phyloP scores from a whole-genome alignment of 2,329 filamentous ascomycete species.

The Gnomoniopsis smithogilvyi region DNA sequence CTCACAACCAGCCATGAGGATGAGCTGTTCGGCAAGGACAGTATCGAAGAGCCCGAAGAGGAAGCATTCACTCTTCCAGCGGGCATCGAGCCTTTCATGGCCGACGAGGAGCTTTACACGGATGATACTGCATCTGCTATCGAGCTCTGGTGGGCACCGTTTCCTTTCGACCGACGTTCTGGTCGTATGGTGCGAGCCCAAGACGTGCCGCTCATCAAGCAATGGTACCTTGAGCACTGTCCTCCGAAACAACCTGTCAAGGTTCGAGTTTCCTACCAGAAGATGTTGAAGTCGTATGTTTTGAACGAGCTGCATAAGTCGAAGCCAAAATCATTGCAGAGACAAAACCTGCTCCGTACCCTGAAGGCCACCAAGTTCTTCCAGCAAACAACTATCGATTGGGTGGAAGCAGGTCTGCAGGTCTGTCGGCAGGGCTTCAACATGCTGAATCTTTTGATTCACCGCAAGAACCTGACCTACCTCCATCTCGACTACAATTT shows the following conservation, averaged over 20 bases:
- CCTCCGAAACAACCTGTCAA: conserved; percentile 87
- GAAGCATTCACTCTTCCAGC: conserved; percentile 81
- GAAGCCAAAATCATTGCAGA: conserved; percentile 91
- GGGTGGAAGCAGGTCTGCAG: conserved; percentile 97
- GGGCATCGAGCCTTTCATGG: conserved; percentile 82
- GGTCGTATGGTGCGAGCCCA: conserved; percentile 96
- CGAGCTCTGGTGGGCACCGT: conserved; percentile 96
- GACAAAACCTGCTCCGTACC: conserved; percentile 84
- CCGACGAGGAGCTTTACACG: conserved; percentile 84
- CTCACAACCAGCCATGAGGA: conserved; percentile 91
- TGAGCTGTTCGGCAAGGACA: conserved; percentile 81
- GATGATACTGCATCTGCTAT: conserved; percentile 89
- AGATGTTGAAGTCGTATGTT: conserved; percentile 92
- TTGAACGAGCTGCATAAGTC: conserved; percentile 96
- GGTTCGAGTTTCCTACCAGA: conserved; percentile 97
- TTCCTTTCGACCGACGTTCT: conserved; percentile 90
- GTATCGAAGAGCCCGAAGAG: conserved; percentile 70
- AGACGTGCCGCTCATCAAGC: conserved; percentile 94
- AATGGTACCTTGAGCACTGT: conserved; percentile 97
- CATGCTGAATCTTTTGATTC: conserved; percentile 96
- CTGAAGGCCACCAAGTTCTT: conserved; percentile 98
- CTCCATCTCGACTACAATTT: conserved; percentile 99
- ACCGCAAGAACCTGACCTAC: conserved; percentile 97
- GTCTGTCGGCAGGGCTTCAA: conserved; percentile 98
- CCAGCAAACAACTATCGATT: conserved; percentile 98